These are phyloP conservation scores for Chaetomium strumarium DNA, from an alignment of 2,329 filamentous ascomycete genomes.

Conservation along the genomic window DNA sequence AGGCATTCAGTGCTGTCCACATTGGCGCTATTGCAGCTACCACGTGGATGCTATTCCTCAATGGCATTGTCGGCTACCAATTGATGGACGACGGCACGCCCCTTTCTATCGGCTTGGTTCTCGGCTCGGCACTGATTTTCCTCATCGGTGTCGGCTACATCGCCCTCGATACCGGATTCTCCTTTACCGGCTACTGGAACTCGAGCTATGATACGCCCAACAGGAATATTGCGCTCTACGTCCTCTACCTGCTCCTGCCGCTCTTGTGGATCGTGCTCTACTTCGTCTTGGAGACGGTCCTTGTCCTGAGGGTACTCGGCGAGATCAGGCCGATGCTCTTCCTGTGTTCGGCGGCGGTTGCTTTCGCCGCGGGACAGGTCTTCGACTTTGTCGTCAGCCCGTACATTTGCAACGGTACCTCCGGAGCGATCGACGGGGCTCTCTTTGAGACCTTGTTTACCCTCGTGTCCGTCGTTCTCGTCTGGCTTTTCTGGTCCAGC, in stretches of 20 bases:
- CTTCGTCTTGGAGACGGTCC: slow-evolving; percentile 73
- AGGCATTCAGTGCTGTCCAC: slow-evolving; percentile 87
- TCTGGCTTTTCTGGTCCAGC: slow-evolving; percentile 98
- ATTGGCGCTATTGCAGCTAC: slow-evolving; percentile 84
- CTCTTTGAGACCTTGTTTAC: slow-evolving; percentile 94
- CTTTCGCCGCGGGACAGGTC: slow-evolving; percentile 88
- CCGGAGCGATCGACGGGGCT: slow-evolving; percentile 84
- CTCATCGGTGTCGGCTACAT: slow-evolving; percentile 94
- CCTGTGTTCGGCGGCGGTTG: slow-evolving; percentile 62
- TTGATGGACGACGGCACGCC: slow-evolving; percentile 88
- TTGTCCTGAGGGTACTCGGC: slow-evolving; percentile 80
- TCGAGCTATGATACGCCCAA: slow-evolving; percentile 53
- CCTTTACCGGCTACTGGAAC: slow-evolving; percentile 76
- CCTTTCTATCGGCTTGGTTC: slow-evolving; percentile 70
- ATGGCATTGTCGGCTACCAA: slow-evolving; percentile 88
- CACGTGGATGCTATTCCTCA: slow-evolving; percentile 85
- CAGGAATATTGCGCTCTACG: slow-evolving; percentile 81
- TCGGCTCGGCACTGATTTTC: slow-evolving; percentile 62
- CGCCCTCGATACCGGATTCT: slow-evolving; percentile 83
- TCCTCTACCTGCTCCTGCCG: slow-evolving; percentile 85
- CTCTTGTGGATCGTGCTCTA: slow-evolving; percentile 85
- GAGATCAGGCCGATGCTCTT: slow-evolving; percentile 93
- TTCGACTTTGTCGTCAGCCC: slow-evolving; percentile 94
- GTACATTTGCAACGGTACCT: slow-evolving; percentile 78
- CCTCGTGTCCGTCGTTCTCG: slow-evolving; percentile 68